Base-by-base conservation (phyloP, 192 early-diverging fungal genomes). In the Coemansia sp. region DNA sequence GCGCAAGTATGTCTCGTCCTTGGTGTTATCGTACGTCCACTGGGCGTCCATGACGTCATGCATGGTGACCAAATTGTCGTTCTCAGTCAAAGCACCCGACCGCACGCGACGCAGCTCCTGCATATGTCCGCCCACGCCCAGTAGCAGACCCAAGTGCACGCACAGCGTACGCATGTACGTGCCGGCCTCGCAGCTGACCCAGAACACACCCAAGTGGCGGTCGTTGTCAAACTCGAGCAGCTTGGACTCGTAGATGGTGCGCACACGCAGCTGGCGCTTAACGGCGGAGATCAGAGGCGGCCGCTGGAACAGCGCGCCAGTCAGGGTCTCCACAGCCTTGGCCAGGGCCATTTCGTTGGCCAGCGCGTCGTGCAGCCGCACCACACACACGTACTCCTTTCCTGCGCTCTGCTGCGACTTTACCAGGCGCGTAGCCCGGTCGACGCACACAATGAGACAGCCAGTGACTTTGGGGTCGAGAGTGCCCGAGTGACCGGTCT, bases 91-190 rank as follows among this genome's bases (percentile, higher is more conserved):
- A 37, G 91, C 90, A 49, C 97, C 97, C 51, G 93, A 95, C 37
- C 97, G 88, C 48, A 99, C 95, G 79, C 97, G 89, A 59, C 97
- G 88, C 59, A 99, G 90, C 83, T 99, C 97, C 85, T 97, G 94
- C 97, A 99, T 99, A 71, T 99, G 97, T 16, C 95, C 97, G 71
- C 97, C 97, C 57, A 92, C 93, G 54, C 92, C 93, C 53, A 99
- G 84, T 58, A 99, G 80, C 9, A 99, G 84, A 68, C 97, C 97
- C 80, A 99, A 76, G 77, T 99, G 97, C 27, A 98, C 95, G 77
- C 97, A 99, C 58, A 99, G 80, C n/a, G 97, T 99, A 85, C 97
- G 92, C 80, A 99, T 95, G 74, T 99, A 99, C 12, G 97, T 99
- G 62, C 97, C 97, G 56, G 97, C 97, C 86, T 99, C 97, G 83